Conservation (phyloP, 2,329 filamentous ascomycete genomes). For the Rutstroemia sp. region DNA sequence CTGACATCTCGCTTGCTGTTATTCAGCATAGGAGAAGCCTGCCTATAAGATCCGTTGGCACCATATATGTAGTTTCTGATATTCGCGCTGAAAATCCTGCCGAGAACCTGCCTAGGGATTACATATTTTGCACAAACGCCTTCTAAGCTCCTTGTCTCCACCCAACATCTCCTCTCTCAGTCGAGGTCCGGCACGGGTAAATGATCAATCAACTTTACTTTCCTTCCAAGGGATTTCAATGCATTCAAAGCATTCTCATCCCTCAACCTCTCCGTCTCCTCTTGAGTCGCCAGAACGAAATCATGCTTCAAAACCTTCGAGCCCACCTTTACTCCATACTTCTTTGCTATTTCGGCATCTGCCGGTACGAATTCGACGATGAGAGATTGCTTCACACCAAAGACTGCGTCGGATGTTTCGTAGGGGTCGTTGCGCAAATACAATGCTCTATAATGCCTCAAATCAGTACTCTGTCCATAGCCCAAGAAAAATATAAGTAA, state of each 20-base stretch:
- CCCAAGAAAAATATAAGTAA: neutral
- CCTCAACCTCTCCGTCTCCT: slow-evolving; percentile 59
- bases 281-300: slow-evolving; percentile 67
- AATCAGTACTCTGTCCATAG: neutral
- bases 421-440: slow-evolving; percentile 74
- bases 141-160: neutral
- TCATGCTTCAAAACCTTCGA: slow-evolving; percentile 60
- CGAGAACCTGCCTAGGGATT: no score
- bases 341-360: slow-evolving; percentile 42
- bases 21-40: no score
- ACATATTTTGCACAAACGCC: no score
- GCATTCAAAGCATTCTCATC: slow-evolving; percentile 60
- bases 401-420: slow-evolving; percentile 76
- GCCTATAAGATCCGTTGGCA: no score
- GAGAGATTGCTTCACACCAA: slow-evolving; percentile 78
- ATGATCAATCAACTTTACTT: slow-evolving; percentile 67
- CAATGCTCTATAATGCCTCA: slow-evolving; percentile 47
- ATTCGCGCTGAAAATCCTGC: no score
- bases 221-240: slow-evolving; percentile 39
- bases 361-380: slow-evolving; percentile 54
- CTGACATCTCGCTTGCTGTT: no score
- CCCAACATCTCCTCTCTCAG: slow-evolving; percentile 14
- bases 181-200: slow-evolving; percentile 64
- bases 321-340: slow-evolving; percentile 58
- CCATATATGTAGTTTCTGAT: no score